These are phyloP conservation scores for Fraxinus xanthoxyloides DNA, from an alignment of 305 asterid genomes.

Conservation along the genomic window DNA sequence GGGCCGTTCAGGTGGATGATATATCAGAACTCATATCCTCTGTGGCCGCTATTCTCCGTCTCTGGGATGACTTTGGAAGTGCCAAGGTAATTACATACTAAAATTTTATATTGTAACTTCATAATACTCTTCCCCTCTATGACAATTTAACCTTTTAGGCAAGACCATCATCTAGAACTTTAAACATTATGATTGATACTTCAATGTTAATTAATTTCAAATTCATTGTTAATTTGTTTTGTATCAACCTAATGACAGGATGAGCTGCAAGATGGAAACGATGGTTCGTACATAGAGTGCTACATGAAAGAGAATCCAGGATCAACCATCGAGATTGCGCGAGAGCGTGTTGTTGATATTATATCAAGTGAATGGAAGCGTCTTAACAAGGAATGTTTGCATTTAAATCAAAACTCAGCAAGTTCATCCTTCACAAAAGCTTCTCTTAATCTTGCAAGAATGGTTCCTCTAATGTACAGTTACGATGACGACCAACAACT, in stretches of 20 bases:
- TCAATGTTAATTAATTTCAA: not conserved
- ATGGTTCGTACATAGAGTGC: too few species aligned
- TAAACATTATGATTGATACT: not conserved
- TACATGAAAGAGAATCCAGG: too few species aligned
- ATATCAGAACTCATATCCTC: slow-evolving; percentile 19
- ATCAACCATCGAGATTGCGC: too few species aligned
- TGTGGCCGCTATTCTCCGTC: slow-evolving; percentile 44
- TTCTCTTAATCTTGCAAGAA: too few species aligned
- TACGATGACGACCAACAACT: too few species aligned
- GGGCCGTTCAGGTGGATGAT: slow-evolving; percentile 3
- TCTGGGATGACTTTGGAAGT: slow-evolving; percentile 51
- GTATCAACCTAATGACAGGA: slow-evolving; percentile 17
- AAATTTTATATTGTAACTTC: not conserved
- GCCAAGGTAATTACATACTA: slow-evolving; percentile 33
- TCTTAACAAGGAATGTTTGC: too few species aligned
- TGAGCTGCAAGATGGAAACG: too few species aligned
- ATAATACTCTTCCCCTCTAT: not conserved
- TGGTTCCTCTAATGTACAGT: too few species aligned
- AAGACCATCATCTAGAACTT: not conserved
- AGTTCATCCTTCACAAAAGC: too few species aligned
- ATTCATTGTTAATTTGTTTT: not conserved
- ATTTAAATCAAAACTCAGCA: too few species aligned
- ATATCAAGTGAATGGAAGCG: too few species aligned
- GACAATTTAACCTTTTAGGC: not conserved
- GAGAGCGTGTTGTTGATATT: too few species aligned